Percentiles rank a stretch among this genome's conserved stretches.
phyloP scores from a whole-genome alignment of 805 yeast genomes.

The Pichia exigua region DNA sequence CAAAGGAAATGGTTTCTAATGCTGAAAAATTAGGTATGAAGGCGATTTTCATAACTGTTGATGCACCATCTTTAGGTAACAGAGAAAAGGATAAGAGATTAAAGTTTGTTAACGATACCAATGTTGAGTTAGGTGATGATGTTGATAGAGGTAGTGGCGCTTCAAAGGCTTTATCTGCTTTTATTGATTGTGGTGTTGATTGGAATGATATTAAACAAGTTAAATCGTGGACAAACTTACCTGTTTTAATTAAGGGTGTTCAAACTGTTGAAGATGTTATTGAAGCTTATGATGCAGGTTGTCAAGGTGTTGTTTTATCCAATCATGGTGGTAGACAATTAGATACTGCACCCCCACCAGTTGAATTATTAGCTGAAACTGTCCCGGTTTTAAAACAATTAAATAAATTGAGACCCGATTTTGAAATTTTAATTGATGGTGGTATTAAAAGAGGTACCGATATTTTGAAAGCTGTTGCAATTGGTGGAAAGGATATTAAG shows the following conservation, averaged over 20 bases:
- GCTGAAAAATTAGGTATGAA: slow-evolving; percentile 70
- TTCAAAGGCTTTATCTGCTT: slow-evolving; percentile 76
- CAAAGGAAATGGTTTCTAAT: slow-evolving; percentile 53
- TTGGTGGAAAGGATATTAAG: slow-evolving; percentile 67
- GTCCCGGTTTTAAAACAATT: slow-evolving; percentile 41
- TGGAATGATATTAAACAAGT: slow-evolving; percentile 63
- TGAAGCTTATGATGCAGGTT: slow-evolving; percentile 62
- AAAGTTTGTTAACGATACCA: slow-evolving; percentile 34
- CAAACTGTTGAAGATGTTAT: slow-evolving; percentile 76
- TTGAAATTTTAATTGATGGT: slow-evolving; percentile 60
- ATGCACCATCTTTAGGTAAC: slow-evolving; percentile 87
- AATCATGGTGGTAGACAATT: slow-evolving; percentile 90
- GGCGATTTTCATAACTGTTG: slow-evolving; percentile 84
- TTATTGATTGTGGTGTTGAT: slow-evolving; percentile 61
- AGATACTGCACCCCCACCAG: slow-evolving; percentile 73
- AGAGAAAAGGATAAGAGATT: slow-evolving; percentile 55
- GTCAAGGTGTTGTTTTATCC: slow-evolving; percentile 72
- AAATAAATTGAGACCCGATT: slow-evolving; percentile 38
- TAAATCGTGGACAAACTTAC: slow-evolving; percentile 48
- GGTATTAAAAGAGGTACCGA: slow-evolving; percentile 67
- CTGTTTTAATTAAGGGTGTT: slow-evolving; percentile 75
- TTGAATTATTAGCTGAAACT: slow-evolving; percentile 67
- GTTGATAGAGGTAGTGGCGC: slow-evolving; percentile 76
- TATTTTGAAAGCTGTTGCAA: slow-evolving; percentile 54
- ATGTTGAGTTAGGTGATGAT: slow-evolving; percentile 34